Evolutionary conservation across 805 yeast species (phyloP), one percentile per base, ranked within the genome.

Genomic region (Soucietia sequanensis): DNA sequence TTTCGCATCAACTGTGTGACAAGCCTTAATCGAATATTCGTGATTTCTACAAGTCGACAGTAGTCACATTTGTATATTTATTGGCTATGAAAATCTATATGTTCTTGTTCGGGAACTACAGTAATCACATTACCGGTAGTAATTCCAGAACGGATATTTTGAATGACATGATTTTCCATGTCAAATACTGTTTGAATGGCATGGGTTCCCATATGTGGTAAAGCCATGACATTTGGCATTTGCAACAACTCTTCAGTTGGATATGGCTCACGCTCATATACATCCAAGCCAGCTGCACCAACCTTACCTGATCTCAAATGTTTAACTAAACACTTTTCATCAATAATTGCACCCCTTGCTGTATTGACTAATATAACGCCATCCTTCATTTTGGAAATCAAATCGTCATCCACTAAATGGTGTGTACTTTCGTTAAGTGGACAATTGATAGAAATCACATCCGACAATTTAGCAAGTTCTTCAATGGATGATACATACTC

Each of bases 181-280:
- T 70, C 69, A 46, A 68, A 62, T 52, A 82, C 75, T 4, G 93
- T 82, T 58, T 85, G 88, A 31, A 62, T 58, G 5, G 87, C 67
- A 53, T 75, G 77, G 0, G 93, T 82, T 23, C 93, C 95, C 78
- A 83, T 76, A 54, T 85, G 95, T 9, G 95, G 95, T 41, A 83
- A 60, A 11, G 81, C 73, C 12, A 81, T 65, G 13, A 78, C 82
- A 41, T 79, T 79, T n/a, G 82, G 80, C 58, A 80, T 54, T 18
- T 62, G 58, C 29, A 70, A 56, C 42, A 81, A 57, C 38, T 80
- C 84, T 51, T 70, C 53, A 27, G 80, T 72, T 14, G 74, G 79
- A 39, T 72, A 48, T 12, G 89, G 89, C 55, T 81, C 89, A 43
- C 64, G 60, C 54, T 81, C 86, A 54, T 76, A 76, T 24, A 81